Evolutionary conservation across 2,329 filamentous ascomycete genomes (phyloP).

Genomic region (Botrytis fragariae): DNA sequence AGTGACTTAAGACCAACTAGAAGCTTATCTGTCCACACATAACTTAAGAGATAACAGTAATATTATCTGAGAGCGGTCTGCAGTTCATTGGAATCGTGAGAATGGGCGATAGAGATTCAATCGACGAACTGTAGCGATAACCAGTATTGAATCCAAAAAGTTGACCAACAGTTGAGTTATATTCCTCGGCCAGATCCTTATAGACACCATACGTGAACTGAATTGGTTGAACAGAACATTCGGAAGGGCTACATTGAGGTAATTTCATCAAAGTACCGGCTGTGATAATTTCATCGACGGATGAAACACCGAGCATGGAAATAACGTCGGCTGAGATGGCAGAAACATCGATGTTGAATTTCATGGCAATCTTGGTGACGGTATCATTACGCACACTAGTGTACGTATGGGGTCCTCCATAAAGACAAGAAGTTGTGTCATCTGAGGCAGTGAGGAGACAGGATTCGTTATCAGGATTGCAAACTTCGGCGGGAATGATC

Average conservation of each 20-base stretch:
- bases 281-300: background rate
- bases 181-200: background rate
- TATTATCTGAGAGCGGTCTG: background rate
- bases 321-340: background rate
- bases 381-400: background rate
- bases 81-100: background rate
- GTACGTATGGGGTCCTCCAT: background rate
- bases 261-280: background rate
- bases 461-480: background rate
- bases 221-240: background rate
- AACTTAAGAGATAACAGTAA: background rate
- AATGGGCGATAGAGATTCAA: background rate
- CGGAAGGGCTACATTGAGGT: background rate
- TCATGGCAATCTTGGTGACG: background rate
- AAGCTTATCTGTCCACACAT: background rate
- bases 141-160: background rate
- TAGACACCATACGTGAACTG: conserved; percentile 2
- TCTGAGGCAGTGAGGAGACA: background rate
- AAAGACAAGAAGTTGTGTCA: background rate
- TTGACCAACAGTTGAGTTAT: background rate
- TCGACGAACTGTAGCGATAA: background rate
- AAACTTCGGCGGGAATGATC: background rate
- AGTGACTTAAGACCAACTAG: too few species aligned
- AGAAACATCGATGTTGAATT: conserved; percentile 2
- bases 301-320: background rate